Conservation (phyloP, 2,329 filamentous ascomycete genomes). For the Lecanicillium sp. region DNA sequence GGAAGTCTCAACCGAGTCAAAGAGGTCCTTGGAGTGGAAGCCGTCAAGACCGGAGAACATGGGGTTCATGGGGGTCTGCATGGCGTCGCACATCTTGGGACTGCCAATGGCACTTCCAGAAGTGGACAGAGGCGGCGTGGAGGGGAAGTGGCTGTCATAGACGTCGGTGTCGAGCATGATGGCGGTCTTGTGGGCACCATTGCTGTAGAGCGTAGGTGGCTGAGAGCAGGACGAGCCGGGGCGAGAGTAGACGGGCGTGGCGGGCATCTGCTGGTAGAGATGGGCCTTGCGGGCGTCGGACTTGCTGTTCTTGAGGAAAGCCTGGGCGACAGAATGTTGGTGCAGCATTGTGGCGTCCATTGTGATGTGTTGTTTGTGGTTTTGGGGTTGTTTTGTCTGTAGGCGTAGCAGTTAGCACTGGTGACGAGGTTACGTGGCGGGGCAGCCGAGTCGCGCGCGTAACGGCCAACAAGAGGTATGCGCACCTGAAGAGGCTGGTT, state of each 20-base stretch:
- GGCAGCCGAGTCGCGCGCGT: background rate
- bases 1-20: conserved; percentile 67
- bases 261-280: conserved; percentile 57
- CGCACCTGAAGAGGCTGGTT: conserved; percentile 6
- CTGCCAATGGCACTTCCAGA: conserved; percentile 82
- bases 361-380: conserved; percentile 26
- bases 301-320: conserved; percentile 81
- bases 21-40: conserved; percentile 60
- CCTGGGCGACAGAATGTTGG: conserved; percentile 62
- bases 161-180: conserved; percentile 75
- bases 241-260: conserved; percentile 58
- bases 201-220: conserved; percentile 49
- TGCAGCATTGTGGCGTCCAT: conserved; percentile 60
- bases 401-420: conserved; percentile 22
- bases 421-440: background rate
- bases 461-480: background rate
- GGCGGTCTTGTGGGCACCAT: conserved; percentile 66
- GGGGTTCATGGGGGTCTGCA: conserved; percentile 78
- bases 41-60: conserved; percentile 68
- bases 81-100: conserved; percentile 68
- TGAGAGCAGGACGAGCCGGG: conserved; percentile 62
- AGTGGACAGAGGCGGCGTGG: conserved; percentile 80
- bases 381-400: conserved; percentile 24
- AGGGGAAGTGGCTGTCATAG: conserved; percentile 66
- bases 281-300: conserved; percentile 67